phyloP scores from a whole-genome alignment of 2,329 filamentous ascomycete species.

The Diaporthe humulicola region DNA sequence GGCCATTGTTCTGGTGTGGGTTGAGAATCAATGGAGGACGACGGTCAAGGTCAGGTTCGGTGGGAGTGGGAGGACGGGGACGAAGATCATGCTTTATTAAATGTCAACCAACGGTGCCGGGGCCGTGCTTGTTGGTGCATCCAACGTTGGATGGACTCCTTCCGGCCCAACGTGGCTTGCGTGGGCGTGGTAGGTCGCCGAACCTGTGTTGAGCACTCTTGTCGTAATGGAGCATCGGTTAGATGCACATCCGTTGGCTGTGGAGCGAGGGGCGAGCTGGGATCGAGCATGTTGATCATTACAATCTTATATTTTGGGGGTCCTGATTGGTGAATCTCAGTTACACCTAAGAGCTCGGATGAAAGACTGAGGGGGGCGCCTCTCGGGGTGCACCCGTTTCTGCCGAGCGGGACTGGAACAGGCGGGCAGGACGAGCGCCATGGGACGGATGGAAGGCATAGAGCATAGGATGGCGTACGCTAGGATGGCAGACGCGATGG shows the following conservation, averaged over 20 bases:
- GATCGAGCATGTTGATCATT: not conserved
- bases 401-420: not conserved
- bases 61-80: not conserved
- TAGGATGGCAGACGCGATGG: not conserved
- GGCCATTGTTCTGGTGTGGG: not conserved
- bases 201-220: not conserved
- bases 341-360: conserved; percentile 11
- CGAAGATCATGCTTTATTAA: not conserved
- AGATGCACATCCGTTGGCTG: not conserved
- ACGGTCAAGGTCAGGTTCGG: not conserved
- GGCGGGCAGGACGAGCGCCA: not conserved
- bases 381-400: not conserved
- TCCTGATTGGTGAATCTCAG: conserved; percentile 5
- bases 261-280: not conserved
- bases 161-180: not conserved
- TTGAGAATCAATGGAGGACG: not conserved
- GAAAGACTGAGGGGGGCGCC: not conserved
- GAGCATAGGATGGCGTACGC: no score
- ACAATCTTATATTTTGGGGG: not conserved
- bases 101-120: not conserved
- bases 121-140: no score
- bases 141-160: not conserved
- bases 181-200: not conserved
- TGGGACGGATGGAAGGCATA: not conserved
- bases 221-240: conserved; percentile 12